These are phyloP conservation scores for Westerdykella aurantiaca DNA, from an alignment of 2,329 filamentous ascomycete genomes.

Conservation along the genomic window DNA sequence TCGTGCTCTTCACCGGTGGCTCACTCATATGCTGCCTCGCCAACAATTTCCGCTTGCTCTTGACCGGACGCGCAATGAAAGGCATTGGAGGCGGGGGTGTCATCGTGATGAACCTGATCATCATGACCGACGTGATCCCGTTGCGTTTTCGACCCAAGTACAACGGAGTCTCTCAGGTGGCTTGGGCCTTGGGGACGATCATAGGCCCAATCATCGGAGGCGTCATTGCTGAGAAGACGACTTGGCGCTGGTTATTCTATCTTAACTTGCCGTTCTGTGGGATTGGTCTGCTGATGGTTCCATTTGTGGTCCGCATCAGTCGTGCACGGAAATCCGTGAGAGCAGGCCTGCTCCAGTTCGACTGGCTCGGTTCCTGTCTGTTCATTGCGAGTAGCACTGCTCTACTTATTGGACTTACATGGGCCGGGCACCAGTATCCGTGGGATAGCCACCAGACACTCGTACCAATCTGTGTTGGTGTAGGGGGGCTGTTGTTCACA, in stretches of 20 bases:
- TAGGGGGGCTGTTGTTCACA: too few species aligned
- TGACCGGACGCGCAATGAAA: conserved; percentile 34
- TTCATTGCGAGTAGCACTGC: too few species aligned
- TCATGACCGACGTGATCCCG: conserved; percentile 44
- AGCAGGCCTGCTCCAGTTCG: too few species aligned
- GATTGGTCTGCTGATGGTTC: conserved; percentile 40
- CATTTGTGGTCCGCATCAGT: not conserved
- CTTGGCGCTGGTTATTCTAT: conserved; percentile 61
- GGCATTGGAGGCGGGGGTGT: conserved; percentile 39
- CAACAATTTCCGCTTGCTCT: conserved; percentile 28
- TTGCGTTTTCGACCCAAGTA: conserved; percentile 39
- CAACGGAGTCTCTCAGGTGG: conserved; percentile 33
- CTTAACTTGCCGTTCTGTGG: conserved; percentile 55
- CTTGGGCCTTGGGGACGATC: conserved; percentile 53
- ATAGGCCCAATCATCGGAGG: conserved; percentile 47
- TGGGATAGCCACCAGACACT: too few species aligned
- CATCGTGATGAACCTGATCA: conserved; percentile 38
- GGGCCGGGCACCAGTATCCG: too few species aligned
- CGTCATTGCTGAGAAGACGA: conserved; percentile 46
- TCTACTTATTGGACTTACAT: too few species aligned
- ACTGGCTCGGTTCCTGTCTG: too few species aligned
- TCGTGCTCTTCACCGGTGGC: conserved; percentile 45
- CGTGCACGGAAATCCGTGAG: too few species aligned
- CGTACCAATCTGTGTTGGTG: too few species aligned
- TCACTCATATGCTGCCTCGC: conserved; percentile 41